phyloP scores from a whole-genome alignment of 768 basidiomycete species.

The Kwoniella heveanensis region DNA sequence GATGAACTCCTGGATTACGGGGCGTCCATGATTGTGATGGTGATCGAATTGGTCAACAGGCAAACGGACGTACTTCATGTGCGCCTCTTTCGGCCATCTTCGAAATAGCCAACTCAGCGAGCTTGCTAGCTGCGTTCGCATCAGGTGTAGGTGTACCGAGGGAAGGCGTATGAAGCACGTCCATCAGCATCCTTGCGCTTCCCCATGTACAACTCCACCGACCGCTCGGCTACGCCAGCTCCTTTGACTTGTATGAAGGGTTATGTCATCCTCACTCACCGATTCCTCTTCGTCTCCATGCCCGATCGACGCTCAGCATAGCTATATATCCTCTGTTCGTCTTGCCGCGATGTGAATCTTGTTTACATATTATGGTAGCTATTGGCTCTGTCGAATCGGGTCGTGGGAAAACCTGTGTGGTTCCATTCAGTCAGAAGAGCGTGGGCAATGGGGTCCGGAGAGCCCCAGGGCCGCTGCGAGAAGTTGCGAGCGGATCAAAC shows the following conservation, averaged over 20 bases:
- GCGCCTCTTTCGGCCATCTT: slow-evolving; percentile 81
- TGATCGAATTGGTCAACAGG: neutral
- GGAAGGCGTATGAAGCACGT: too few species aligned
- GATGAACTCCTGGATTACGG: too few species aligned
- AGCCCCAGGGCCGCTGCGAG: too few species aligned
- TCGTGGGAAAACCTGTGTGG: slow-evolving; percentile 67
- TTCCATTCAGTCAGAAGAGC: too few species aligned
- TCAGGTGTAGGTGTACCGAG: too few species aligned
- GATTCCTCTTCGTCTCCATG: slow-evolving; percentile 86
- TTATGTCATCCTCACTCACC: slow-evolving; percentile 62
- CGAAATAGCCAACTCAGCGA: slow-evolving; percentile 79
- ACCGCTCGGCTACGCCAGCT: too few species aligned
- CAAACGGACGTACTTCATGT: slow-evolving; percentile 69
- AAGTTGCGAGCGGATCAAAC: slow-evolving; percentile 1
- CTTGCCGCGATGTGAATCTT: slow-evolving; percentile 73
- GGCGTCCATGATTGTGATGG: neutral
- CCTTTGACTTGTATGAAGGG: too few species aligned
- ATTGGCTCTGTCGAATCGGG: slow-evolving; percentile 64
- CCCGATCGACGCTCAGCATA: slow-evolving; percentile 87
- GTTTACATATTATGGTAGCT: slow-evolving; percentile 96
- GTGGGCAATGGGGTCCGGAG: too few species aligned
- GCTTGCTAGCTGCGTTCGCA: slow-evolving; percentile 74
- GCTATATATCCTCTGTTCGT: slow-evolving; percentile 93
- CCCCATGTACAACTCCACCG: too few species aligned
- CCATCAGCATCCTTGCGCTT: too few species aligned